Percentiles rank a stretch among this genome's conserved stretches.
Conservation (phyloP, 192 early-diverging fungal species). For the Gaertneriomyces sp. region DNA sequence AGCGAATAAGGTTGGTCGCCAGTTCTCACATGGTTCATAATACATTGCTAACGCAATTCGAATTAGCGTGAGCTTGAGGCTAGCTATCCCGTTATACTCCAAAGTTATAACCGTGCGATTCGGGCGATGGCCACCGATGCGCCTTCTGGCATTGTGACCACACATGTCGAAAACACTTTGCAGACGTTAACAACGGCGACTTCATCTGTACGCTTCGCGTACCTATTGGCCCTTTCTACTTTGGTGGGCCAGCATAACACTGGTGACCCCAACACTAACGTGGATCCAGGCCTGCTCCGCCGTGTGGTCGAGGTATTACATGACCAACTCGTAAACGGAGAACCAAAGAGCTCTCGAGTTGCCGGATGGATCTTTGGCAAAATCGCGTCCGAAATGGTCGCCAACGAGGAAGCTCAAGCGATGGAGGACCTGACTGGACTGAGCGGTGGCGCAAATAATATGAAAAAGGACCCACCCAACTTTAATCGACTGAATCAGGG, state of each 20-base stretch:
- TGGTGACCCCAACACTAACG: neutral
- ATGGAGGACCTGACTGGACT: neutral
- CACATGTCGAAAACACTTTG: neutral
- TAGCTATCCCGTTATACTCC: constrained; percentile 6
- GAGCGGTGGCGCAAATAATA: neutral
- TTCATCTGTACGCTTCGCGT: constrained; percentile 7
- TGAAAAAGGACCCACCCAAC: constrained; percentile 12
- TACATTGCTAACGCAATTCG: neutral
- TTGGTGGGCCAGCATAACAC: neutral
- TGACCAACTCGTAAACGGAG: neutral
- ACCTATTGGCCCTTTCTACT: constrained; percentile 3
- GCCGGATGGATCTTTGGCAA: constrained; percentile 15
- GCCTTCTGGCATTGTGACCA: neutral
- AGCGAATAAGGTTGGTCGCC: constrained; percentile 11
- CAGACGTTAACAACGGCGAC: neutral
- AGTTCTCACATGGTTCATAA: neutral
- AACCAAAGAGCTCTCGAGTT: constrained; percentile 19
- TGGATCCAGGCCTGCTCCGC: neutral
- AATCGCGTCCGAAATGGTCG: neutral
- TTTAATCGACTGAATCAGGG: constrained; percentile 16
- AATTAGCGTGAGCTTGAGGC: constrained; percentile 11
- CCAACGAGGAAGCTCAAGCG: neutral
- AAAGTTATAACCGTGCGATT: constrained; percentile 2
- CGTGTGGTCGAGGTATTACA: constrained; percentile 7
- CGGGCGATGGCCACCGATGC: neutral